These are phyloP conservation scores for Cupressus sempervirens DNA, from an alignment of 75 land plant species.

Conservation along the genomic window DNA sequence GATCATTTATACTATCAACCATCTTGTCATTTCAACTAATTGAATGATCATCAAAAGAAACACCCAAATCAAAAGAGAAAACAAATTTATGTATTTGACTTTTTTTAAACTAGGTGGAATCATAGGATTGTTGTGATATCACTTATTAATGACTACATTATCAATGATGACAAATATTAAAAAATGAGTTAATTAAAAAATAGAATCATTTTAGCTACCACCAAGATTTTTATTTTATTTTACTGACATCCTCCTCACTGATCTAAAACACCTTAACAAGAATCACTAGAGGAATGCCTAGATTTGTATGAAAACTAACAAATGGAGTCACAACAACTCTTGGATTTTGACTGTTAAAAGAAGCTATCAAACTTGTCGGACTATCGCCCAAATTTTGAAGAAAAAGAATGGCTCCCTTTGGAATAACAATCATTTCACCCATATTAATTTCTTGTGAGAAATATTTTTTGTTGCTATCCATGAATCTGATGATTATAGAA, in stretches of 20 bases:
- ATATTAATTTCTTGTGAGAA: slow-evolving; percentile 13
- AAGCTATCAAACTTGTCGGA: slow-evolving; percentile 8
- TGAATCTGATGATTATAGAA: slow-evolving; percentile 27
- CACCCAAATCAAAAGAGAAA: too few relatives aligned
- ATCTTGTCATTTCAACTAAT: too few relatives aligned
- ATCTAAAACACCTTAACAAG: slow-evolving; percentile 32
- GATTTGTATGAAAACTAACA: slow-evolving; percentile 15
- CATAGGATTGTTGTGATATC: too few relatives aligned
- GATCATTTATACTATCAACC: too few relatives aligned
- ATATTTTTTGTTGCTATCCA: slow-evolving; percentile 18
- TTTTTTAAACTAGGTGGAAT: too few relatives aligned
- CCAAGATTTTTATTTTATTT: slow-evolving; percentile 26
- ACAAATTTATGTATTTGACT: too few relatives aligned
- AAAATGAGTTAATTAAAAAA: too few relatives aligned
- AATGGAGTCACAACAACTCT: slow-evolving; percentile 14
- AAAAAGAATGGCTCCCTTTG: slow-evolving; percentile 34
- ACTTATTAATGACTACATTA: too few relatives aligned
- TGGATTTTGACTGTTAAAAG: slow-evolving; percentile 30
- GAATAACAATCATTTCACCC: slow-evolving; percentile 34
- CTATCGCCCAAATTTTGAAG: slow-evolving; percentile 14
- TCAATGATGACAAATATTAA: too few relatives aligned
- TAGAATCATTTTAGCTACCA: not conserved
- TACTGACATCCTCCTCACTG: slow-evolving; percentile 12
- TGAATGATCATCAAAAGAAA: too few relatives aligned
- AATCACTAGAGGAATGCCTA: slow-evolving; percentile 20